These are phyloP conservation scores for Pichia thaimueangensis DNA, from an alignment of 805 yeast genomes.

Conservation along the genomic window DNA sequence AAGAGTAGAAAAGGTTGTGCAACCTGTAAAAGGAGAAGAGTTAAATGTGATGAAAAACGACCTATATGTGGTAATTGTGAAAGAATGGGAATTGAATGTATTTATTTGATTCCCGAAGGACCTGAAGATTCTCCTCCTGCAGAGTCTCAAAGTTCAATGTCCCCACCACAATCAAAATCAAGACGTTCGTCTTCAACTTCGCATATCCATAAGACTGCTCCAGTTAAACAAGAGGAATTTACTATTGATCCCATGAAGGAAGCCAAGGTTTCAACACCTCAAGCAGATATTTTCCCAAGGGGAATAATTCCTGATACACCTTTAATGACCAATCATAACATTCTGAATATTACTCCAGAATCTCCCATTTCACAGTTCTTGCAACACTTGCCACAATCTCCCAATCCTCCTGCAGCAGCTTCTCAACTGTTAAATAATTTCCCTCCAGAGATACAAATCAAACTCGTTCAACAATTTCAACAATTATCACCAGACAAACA, in stretches of 20 bases:
- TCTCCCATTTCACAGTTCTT: conserved; percentile 14
- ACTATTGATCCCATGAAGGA: not conserved
- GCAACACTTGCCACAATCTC: conserved; percentile 12
- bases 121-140: too few species aligned
- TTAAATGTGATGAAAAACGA: conserved; percentile 84
- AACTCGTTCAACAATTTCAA: conserved; percentile 14
- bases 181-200: not conserved
- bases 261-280: not conserved
- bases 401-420: conserved; percentile 11
- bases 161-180: not conserved
- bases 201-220: not conserved
- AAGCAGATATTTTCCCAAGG: conserved; percentile 2
- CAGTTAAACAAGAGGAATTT: not conserved
- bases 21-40: conserved; percentile 83
- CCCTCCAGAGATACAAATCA: conserved; percentile 14
- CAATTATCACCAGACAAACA: conserved; percentile 16
- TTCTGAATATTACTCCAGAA: conserved; percentile 6
- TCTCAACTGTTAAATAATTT: conserved; percentile 13
- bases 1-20: conserved; percentile 86
- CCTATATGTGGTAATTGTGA: conserved; percentile 77
- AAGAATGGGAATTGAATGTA: conserved; percentile 73
- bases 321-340: not conserved
- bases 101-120: conserved; percentile 43
- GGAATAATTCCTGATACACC: conserved; percentile 5
- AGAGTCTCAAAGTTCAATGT: not conserved